Base-by-base conservation (phyloP, 257 asterid genomes). In the Pogostemon cablin region DNA sequence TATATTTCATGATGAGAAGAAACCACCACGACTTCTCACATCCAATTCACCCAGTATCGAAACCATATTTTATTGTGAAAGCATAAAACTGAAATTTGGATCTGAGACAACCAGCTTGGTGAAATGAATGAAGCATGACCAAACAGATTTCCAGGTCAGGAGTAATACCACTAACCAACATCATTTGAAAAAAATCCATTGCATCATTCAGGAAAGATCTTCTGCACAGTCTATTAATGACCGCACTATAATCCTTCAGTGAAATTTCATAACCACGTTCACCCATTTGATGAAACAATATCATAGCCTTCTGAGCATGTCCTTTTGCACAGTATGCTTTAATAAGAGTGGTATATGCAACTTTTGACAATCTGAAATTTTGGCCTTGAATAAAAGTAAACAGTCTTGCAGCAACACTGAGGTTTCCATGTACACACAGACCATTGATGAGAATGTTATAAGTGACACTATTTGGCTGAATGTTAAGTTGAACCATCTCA, bases 311-410 rank as follows among this genome's bases (percentile, higher is more conserved):
- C 55, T 39, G 71, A 55, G 48, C 85, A 79, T 83, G 79, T 62
- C 98, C 98, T 81, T 88, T 90, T 42, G 70, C 95, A 71, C 97
- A 90, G 74, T 83, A 72, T 48, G 98, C 95, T 80, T 92, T 90
- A 72, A 90, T 81, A 60, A 92, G 84, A 39, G 85, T 79, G 59
- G 87, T 90, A 74, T 90, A 92, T 9, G 85, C 85, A 67, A 80
- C 81, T 80, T 92, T 92, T 9, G 88, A 71, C 84, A 84, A 72
- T 66, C 72, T 73, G 54, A 80, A 46, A 56, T 84, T 78, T 41
- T 68, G 72, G 9, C 74, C 84, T 78, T 44, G 76, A 58, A 90
- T 81, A 68, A 67, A 73, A 68, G 75, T 74, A 54, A 88, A 84
- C 20, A 85, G 73, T 69, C 68, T 64, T 77, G 88, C 90, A 17